Base-by-base conservation (phyloP, 345 rosid genomes). In the Citrus maxima region DNA sequence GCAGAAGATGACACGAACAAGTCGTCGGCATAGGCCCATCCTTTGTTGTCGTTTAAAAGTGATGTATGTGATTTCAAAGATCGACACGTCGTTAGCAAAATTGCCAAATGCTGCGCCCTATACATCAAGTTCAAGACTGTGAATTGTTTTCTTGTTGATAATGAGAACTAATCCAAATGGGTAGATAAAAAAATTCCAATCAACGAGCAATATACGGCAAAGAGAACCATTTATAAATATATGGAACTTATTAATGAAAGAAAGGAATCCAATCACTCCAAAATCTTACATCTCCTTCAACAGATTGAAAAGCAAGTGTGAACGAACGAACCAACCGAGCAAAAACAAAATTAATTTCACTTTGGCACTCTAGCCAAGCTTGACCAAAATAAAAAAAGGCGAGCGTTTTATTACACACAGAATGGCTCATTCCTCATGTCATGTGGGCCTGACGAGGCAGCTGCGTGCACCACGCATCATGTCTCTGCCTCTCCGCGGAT, bases 361-460 rank as follows among this genome's bases (percentile, higher is more conserved):
- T 24, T 78, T 59, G 56, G 42, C 30, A 51, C 1, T 67, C 37
- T 65, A 65, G 42, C 66, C 85, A 66, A 72, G 27, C 73, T 72
- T 79, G 80, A 79, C 72, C 54, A 38, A 73, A 68, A 28, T 5
- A 46, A 46, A 46, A 32, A 46, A 46, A 46, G 27, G 6, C 21
- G 37, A 72, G 59, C 32, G 46, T 56, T 54, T 65, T 54, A 42
- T 42, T 62, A 34, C 42, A 34, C 42, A 60, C 73, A 27, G 62
- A 55, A 79, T 77, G 73, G 55, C 69, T 72, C 22, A 5, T 54
- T 54, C 38, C 56, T 51, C 46, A 51, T 73, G 77, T 83, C 81
- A 77, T 40, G 80, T 73, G 77, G 79, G 79, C 77, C 64, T 37
- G 34, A 71, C 51, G 63, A 80, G 72, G 76, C 68, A 79, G 76